Conservation (phyloP, 2,329 filamentous ascomycete species). For the Penicillium sp. region DNA sequence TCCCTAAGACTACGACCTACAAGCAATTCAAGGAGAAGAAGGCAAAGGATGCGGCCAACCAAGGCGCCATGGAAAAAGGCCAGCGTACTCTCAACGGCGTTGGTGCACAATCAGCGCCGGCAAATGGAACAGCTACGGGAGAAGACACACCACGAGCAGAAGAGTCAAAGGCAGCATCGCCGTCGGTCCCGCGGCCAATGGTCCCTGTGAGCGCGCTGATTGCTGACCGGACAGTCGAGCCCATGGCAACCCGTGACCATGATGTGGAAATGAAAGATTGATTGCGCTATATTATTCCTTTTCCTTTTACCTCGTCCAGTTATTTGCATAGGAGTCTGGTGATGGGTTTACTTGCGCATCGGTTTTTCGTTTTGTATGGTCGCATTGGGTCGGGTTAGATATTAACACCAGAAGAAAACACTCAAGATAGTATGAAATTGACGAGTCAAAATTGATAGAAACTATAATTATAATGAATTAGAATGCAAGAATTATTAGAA, state of each 20-base stretch:
- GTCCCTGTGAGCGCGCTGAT: conserved; percentile 55
- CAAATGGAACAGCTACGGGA: conserved; percentile 25
- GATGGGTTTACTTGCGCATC: conserved; percentile 8
- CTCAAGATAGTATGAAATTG: conserved; percentile 2
- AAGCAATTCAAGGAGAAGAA: conserved; percentile 71
- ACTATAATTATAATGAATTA: neutral
- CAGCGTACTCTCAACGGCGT: conserved; percentile 40
- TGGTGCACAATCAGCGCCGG: conserved; percentile 16
- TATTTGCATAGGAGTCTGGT: conserved; percentile 25
- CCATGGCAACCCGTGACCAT: conserved; percentile 41
- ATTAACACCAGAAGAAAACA: conserved; percentile 1
- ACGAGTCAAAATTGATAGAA: neutral
- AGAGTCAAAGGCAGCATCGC: conserved; percentile 24
- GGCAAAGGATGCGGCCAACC: conserved; percentile 38
- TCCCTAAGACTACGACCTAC: conserved; percentile 81
- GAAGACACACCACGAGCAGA: conserved; percentile 14
- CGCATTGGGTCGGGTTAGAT: conserved; percentile 17
- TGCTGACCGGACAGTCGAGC: conserved; percentile 54
- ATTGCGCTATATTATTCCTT: neutral
- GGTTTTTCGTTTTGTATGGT: conserved; percentile 13
- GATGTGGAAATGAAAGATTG: conserved; percentile 59
- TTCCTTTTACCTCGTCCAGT: conserved; percentile 11
- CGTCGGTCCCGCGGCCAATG: conserved; percentile 34
- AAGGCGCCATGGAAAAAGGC: conserved; percentile 37
- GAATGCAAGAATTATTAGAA: neutral